These are phyloP conservation scores for Alternaria gaisen DNA, from an alignment of 2,329 filamentous ascomycete species.

Conservation along the genomic window DNA sequence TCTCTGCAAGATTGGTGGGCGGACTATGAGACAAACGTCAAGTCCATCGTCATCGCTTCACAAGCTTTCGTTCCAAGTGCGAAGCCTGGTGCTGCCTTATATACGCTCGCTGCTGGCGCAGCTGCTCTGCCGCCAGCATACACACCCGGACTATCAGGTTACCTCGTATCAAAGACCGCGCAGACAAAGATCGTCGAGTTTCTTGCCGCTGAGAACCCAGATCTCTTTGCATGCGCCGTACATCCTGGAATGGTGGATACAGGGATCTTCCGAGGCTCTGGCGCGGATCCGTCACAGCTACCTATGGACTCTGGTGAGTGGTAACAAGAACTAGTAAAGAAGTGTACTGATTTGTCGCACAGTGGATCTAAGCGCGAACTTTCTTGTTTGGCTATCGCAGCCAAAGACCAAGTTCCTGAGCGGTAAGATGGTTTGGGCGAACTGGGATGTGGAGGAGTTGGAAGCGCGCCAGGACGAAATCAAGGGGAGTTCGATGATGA, in stretches of 20 bases:
- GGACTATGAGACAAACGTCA: constrained; percentile 32
- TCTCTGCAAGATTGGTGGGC: constrained; percentile 29
- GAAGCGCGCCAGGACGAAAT: constrained; percentile 35
- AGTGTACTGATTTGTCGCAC: constrained; percentile 12
- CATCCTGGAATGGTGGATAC: background rate
- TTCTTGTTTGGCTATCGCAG: constrained; percentile 43
- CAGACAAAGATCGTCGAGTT: background rate
- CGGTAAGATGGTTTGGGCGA: constrained; percentile 33
- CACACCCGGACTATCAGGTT: background rate
- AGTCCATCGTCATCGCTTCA: constrained; percentile 22
- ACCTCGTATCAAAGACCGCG: background rate
- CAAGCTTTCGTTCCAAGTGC: constrained; percentile 7
- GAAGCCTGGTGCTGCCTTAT: background rate
- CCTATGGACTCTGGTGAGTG: background rate
- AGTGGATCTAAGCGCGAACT: constrained; percentile 14
- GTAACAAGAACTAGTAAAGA: background rate
- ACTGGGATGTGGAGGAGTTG: constrained; percentile 47
- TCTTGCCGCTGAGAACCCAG: background rate
- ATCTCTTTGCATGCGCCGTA: background rate
- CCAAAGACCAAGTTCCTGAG: constrained; percentile 27
- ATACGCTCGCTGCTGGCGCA: background rate
- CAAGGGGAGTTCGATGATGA: constrained; percentile 12
- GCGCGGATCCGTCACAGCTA: background rate
- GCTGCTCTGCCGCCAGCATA: background rate
- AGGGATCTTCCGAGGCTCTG: background rate